Conservation (phyloP, 1,139 yeast genomes). For the Candida tropicalis region DNA sequence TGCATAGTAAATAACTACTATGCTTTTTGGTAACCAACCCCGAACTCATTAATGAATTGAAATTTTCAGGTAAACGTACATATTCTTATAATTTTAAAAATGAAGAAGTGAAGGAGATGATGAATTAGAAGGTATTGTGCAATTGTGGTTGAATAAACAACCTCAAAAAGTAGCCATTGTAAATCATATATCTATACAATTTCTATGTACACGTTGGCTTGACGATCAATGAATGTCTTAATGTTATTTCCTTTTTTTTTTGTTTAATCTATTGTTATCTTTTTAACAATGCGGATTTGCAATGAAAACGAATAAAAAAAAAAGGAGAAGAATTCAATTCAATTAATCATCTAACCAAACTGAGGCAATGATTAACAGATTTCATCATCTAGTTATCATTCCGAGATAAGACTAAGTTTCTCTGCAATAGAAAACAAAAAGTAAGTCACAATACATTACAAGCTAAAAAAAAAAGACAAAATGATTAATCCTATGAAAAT, state of each 20-base stretch:
- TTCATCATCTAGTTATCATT: not conserved
- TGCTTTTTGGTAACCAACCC: too few species aligned
- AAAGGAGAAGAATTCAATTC: not conserved
- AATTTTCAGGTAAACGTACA: too few species aligned
- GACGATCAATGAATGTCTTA: too few species aligned
- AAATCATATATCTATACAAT: not conserved
- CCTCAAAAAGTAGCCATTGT: not conserved
- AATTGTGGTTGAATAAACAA: not conserved
- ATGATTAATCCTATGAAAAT: too few species aligned
- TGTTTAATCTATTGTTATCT: slow-evolving; percentile 1
- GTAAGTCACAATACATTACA: not conserved
- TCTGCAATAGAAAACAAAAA: not conserved
- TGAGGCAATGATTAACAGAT: slow-evolving; percentile 2
- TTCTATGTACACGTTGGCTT: not conserved
- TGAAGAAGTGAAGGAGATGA: too few species aligned
- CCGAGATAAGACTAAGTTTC: not conserved
- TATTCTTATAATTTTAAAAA: too few species aligned
- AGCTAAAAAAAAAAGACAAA: too few species aligned
- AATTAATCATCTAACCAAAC: too few species aligned
- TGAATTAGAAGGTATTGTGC: too few species aligned
- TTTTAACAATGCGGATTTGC: not conserved
- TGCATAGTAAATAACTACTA: too few species aligned
- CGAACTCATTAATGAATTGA: too few species aligned
- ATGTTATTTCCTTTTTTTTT: too few species aligned
- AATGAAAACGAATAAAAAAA: not conserved